Evolutionary conservation across 768 basidiomycete species (phyloP), one percentile per base, ranked within the genome.

Genomic region (Cystofilobasidium macerans): DNA sequence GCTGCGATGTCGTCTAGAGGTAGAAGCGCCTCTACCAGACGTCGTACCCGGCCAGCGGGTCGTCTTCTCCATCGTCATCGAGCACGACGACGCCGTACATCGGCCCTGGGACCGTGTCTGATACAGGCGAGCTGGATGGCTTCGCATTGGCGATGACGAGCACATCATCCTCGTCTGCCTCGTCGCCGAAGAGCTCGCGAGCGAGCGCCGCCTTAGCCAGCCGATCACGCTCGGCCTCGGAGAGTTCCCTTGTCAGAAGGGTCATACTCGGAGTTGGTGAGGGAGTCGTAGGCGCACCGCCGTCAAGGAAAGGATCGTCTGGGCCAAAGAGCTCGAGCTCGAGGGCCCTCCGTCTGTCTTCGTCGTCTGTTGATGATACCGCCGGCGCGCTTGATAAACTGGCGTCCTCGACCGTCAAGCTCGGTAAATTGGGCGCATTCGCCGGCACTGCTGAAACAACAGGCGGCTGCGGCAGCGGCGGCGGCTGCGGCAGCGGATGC

Each of bases 41-140:
- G 51, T 54, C 51, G 51, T 54, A 54, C 51, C 28, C 26, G 30
- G 51, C 51, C 51, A 54, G 51, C 51, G 51, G 51, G 30, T 54
- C 51, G 51, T 54, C 51, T 6, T 54, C 51, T 5, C 32, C 51
- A 5, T 54, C 51, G 3, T 54, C 28, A 30, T 51, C 24, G n/a
- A 51, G 28, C n/a, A 26, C 48, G 48, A 51, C 24, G 7, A 20
- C 24, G 6, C 28, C 48, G n/a, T 16, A 6, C 11, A n/a, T 51
- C 48, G 7, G 14, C 8, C 48, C n/a, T n/a, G n/a, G n/a, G 14
- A 20, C 9, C 48, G n/a, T 54, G 28, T 30, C n/a, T n/a, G 4
- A 20, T n/a, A n/a, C n/a, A n/a, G n/a, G n/a, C n/a, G n/a, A n/a
- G n/a, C n/a, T n/a, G n/a, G n/a, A n/a, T n/a, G n/a, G n/a, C n/a